A percentile compares a stretch with the other conserved stretches of the same genome.
Evolutionary conservation across 768 basidiomycete genomes (phyloP).

Genomic region (Podaxis carcinomalis): DNA sequence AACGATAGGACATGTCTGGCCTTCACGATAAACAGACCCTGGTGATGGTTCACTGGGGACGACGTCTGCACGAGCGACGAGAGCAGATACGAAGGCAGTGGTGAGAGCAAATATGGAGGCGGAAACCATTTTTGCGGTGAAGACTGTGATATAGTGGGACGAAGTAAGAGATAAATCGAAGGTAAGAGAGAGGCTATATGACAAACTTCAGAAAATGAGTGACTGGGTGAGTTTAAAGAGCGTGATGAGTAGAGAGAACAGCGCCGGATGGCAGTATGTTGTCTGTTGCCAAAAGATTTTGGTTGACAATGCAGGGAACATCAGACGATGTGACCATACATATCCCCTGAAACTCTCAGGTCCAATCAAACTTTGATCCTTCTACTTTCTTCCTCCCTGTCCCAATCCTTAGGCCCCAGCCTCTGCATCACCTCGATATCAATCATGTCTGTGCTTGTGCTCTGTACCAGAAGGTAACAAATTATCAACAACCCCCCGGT

Average conservation of each 20-base stretch:
- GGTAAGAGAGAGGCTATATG: not conserved
- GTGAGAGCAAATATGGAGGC: conserved; percentile 33
- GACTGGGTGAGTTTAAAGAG: conserved; percentile 15
- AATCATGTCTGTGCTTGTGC: no score
- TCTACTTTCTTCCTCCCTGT: not conserved
- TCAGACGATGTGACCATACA: not conserved
- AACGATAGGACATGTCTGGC: conserved; percentile 45
- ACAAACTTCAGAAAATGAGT: not conserved
- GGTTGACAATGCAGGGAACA: conserved; percentile 1
- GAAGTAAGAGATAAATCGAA: not conserved
- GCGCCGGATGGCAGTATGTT: not conserved
- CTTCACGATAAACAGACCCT: conserved; percentile 52
- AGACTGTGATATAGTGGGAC: not conserved
- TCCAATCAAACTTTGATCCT: not conserved
- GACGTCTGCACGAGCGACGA: conserved; percentile 51
- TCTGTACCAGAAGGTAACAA: no score
- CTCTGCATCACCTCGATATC: no score
- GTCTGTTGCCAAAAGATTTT: not conserved
- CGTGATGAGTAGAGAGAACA: conserved; percentile 2
- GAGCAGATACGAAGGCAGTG: conserved; percentile 26
- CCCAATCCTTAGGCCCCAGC: no score
- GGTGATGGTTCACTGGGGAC: conserved; percentile 58
- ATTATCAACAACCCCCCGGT: no score
- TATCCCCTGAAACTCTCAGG: not conserved
- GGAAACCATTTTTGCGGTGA: conserved; percentile 13